Percentiles rank a stretch among this genome's conserved stretches.
Evolutionary conservation across 2,329 filamentous ascomycete genomes (phyloP).

Genomic region (Aspergillus calidoustus): DNA sequence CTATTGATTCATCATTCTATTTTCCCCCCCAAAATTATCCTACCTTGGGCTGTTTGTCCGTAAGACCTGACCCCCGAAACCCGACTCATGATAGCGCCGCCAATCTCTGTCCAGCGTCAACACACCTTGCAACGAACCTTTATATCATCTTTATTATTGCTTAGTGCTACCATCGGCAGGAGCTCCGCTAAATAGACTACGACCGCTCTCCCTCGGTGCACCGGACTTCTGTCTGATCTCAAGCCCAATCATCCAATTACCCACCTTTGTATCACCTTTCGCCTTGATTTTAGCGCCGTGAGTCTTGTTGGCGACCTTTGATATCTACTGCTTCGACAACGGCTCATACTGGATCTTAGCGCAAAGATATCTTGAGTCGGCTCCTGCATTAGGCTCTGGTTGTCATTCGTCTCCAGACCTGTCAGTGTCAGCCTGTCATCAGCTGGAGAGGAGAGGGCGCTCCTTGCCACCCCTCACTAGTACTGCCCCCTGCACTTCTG

Average conservation of each 20-base stretch:
- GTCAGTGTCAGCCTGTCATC: slow-evolving; percentile 19
- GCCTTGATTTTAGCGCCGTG: slow-evolving; percentile 15
- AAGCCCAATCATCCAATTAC: slow-evolving; percentile 16
- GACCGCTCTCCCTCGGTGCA: slow-evolving; percentile 10
- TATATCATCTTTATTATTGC: slow-evolving; percentile 12
- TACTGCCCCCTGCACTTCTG: slow-evolving; percentile 21
- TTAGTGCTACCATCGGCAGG: slow-evolving; percentile 9
- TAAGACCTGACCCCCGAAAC: background rate
- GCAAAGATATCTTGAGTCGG: slow-evolving; percentile 22
- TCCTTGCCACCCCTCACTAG: slow-evolving; percentile 23
- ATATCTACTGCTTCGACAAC: slow-evolving; percentile 7
- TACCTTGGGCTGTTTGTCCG: slow-evolving; percentile 6
- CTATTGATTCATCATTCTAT: slow-evolving; percentile 7
- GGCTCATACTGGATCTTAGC: slow-evolving; percentile 22
- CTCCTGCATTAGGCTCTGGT: slow-evolving; percentile 26
- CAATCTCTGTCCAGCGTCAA: slow-evolving; percentile 10
- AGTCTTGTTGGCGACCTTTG: slow-evolving; percentile 10
- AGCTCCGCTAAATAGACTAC: slow-evolving; percentile 13
- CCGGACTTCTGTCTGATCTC: slow-evolving; percentile 15
- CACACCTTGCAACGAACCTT: slow-evolving; percentile 16
- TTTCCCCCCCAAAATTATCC: background rate
- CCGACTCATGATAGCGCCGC: slow-evolving; percentile 8
- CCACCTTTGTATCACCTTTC: slow-evolving; percentile 13
- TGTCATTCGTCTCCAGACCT: slow-evolving; percentile 23
- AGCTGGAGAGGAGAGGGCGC: slow-evolving; percentile 15